Evolutionary conservation across 2,329 filamentous ascomycete species (phyloP), one percentile per base, ranked within the genome.

Genomic region (Aureobasidium sp.): DNA sequence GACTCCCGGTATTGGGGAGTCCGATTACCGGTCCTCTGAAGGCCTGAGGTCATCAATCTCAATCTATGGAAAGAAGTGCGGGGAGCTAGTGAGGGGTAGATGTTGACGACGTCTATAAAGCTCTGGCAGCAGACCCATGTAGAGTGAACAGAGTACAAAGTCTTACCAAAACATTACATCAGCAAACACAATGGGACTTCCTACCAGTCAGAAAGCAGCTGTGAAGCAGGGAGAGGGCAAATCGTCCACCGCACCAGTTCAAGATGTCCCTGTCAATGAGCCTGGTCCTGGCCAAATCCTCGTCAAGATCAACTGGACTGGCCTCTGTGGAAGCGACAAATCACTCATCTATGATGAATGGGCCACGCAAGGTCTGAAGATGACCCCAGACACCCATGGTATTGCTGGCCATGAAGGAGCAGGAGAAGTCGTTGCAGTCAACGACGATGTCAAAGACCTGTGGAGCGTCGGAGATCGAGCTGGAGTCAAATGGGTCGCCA

Each of bases 321-420:
- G 71, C 11, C 67, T 73, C 22, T 73, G 71, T 60, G 72, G 69
- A 12, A 68, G 66, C 7, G 72, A 74, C 63, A 74, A 75, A 47
- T 70, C 69, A 9, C 67, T 76, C 0, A 61, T 75, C 2, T 68
- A 71, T 40, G 73, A 76, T 61, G 73, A 75, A 64, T 75, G 71
- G 73, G 61, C 44, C 5, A 31, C 61, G 5, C 52, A 59, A 15
- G 71, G 72, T 1, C 60, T 73, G 35, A 61, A 45, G 1, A 74
- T 75, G 72, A 53, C 60, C 45, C 64, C 66, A 17, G 45, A 61
- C 3, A 64, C 70, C 2, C 60, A 66, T 11, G 69, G 70, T 8
- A 73, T 71, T 50, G 69, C 68, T 9, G 69, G 68, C 15, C 70
- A 71, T 37, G 69, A 71, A 60, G 70, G 70, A 12, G 70, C 70